Evolutionary conservation across 768 basidiomycete genomes (phyloP).

Genomic region (Russula vinacea): DNA sequence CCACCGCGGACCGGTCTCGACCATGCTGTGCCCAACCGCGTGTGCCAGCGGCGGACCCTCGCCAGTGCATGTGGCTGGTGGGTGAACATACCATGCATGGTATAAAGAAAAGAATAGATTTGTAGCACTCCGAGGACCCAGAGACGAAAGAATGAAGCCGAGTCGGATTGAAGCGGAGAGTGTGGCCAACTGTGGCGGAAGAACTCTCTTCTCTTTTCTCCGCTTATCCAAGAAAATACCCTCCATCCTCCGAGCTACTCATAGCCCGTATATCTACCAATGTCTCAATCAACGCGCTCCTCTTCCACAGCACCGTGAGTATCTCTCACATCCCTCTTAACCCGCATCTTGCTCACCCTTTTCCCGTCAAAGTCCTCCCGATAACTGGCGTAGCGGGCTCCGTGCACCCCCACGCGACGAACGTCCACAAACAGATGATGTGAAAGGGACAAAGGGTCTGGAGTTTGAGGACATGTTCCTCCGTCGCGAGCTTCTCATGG

Average conservation of each 20-base stretch:
- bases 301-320: conserved; percentile 30
- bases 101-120: not conserved
- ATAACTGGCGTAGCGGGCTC: conserved; percentile 72
- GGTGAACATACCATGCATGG: not conserved
- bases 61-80: not conserved
- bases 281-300: conserved; percentile 30
- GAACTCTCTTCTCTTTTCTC: not conserved
- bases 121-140: not conserved
- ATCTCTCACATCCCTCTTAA: not conserved
- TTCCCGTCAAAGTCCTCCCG: conserved; percentile 20
- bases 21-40: not conserved
- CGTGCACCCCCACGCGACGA: conserved; percentile 85
- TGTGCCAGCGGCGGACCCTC: not conserved
- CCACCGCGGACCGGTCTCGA: not conserved
- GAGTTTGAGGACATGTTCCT: conserved; percentile 96
- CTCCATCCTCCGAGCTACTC: not conserved
- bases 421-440: conserved; percentile 96
- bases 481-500: conserved; percentile 95
- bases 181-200: not conserved
- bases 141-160: conserved; percentile 6
- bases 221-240: conserved; percentile 2
- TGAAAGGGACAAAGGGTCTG: conserved; percentile 86
- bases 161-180: conserved; percentile 32
- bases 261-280: not conserved
- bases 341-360: not conserved